These are phyloP conservation scores for Aureobasidium lini DNA, from an alignment of 2,329 filamentous ascomycete genomes.

Conservation along the genomic window DNA sequence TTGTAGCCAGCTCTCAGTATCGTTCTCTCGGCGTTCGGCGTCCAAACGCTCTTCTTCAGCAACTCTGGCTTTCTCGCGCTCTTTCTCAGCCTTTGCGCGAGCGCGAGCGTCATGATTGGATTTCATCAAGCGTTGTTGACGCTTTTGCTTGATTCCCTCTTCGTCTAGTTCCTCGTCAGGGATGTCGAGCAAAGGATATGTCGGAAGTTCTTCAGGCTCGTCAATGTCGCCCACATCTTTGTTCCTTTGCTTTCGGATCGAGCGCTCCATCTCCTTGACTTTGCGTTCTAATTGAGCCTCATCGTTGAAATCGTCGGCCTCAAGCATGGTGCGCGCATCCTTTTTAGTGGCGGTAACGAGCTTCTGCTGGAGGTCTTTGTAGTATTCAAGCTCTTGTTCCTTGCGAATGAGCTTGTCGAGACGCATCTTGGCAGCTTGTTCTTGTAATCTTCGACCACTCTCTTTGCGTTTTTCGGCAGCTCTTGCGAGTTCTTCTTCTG, in stretches of 20 bases:
- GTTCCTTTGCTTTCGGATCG: conserved; percentile 80
- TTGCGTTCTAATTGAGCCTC: conserved; percentile 77
- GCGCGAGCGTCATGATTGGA: conserved; percentile 88
- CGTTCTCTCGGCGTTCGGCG: conserved; percentile 71
- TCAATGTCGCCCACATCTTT: conserved; percentile 82
- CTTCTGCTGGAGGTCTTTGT: conserved; percentile 69
- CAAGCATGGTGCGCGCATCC: conserved; percentile 75
- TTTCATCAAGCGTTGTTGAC: conserved; percentile 86
- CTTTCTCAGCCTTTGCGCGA: conserved; percentile 93
- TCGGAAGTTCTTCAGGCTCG: conserved; percentile 68
- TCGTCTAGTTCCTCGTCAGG: conserved; percentile 93
- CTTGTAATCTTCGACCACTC: conserved; percentile 81
- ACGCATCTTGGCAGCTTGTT: conserved; percentile 95
- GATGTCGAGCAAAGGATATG: conserved; percentile 80
- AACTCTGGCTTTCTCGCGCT: conserved; percentile 76
- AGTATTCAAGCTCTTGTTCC: conserved; percentile 91
- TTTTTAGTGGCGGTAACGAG: conserved; percentile 73
- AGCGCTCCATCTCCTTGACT: conserved; percentile 83
- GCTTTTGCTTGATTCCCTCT: conserved; percentile 81
- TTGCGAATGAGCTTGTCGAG: conserved; percentile 92
- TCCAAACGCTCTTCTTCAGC: conserved; percentile 80
- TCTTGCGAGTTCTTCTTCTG: conserved; percentile 81
- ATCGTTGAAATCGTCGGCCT: conserved; percentile 86
- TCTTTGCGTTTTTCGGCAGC: conserved; percentile 94
- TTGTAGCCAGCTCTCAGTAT: conserved; percentile 80